Base-by-base conservation (phyloP, 1,284 basidiomycete genomes). In the Cryptococcus hybrid region DNA sequence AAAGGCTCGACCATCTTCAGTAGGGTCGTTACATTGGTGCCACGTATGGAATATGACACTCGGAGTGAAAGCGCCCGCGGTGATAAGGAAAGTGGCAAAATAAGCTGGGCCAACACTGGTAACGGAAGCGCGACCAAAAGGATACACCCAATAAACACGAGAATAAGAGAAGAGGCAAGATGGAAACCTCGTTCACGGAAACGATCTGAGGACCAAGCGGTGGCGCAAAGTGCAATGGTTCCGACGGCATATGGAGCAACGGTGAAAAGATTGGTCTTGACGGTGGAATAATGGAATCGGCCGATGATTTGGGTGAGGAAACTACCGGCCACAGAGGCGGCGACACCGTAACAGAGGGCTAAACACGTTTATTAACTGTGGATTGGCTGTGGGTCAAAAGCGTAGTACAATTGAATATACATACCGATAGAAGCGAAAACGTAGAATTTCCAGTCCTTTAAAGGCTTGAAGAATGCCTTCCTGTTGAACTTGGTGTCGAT, bases 221-320 rank as follows among this genome's bases (percentile, higher is more conserved):
- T 65, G 48, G 56, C 45, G 30, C 62, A 47, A 35, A 65, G 60
- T 45, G 56, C 46, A 18, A 67, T 15, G 8, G 65, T 63, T 6
- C 60, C 65, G 30, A 56, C 55, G 24, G 61, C 51, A 54, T 62
- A 64, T 1, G 68, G 68, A 5, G 68, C 68, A 7, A 70, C 68
- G 13, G 68, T 68, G 52, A 57, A 70, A 4, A 70, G 56, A 47
- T 70, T 70, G 52, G 68, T 70, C 48, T 70, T 70, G 51, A 70
- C 65, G 0, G 56, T 58, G 7, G 59, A 60, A 55, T 55, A 70
- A 15, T 55, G 47, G 59, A 68, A 63, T 34, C 66, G 62, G 15
- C 60, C 60, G 54, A 68, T 58, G 57, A 68, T 66, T 39, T 66
- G 64, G 6, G 66, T 66, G 7, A 68, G 51, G 56, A 68, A 68